Conservation (phyloP, 176 grass and related monocot species). For the Neostapfia colusana region DNA sequence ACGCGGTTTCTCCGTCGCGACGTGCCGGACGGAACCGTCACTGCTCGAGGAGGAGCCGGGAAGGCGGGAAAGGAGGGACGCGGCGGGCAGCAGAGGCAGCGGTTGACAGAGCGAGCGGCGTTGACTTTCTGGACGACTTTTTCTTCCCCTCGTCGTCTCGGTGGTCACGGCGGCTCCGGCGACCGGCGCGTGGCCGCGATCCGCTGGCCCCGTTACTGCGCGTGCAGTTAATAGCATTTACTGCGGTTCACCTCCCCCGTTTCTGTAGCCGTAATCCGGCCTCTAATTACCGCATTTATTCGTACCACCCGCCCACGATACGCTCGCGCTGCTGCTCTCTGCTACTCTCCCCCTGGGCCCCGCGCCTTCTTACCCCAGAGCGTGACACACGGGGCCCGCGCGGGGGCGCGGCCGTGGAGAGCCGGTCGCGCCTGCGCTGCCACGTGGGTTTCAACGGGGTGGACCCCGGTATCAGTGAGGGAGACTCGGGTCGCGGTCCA, state of each 20-base stretch:
- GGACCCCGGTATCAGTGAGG: neutral
- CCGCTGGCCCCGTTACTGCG: conserved; percentile 38
- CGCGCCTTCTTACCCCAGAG: neutral
- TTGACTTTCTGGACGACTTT: neutral
- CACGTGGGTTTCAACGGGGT: conserved; percentile 25
- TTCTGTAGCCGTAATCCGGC: conserved; percentile 23
- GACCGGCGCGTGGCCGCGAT: neutral
- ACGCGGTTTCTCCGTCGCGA: neutral
- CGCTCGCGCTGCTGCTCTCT: neutral
- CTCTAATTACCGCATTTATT: conserved; percentile 50
- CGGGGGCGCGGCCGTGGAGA: neutral
- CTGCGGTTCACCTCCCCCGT: neutral
- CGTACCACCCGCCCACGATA: conserved; percentile 38
- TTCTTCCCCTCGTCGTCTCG: neutral
- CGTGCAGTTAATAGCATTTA: conserved; percentile 46
- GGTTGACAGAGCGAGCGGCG: neutral
- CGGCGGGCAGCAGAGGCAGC: neutral
- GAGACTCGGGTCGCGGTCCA: neutral
- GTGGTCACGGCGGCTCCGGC: neutral
- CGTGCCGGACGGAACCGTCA: neutral
- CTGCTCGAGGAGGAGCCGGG: too few relatives aligned
- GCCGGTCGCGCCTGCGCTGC: neutral
- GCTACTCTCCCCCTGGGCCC: neutral
- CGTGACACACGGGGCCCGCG: conserved; percentile 1
- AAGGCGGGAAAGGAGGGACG: neutral